phyloP scores from a whole-genome alignment of 352 stramenopile species.

The Pythium rishiriense region DNA sequence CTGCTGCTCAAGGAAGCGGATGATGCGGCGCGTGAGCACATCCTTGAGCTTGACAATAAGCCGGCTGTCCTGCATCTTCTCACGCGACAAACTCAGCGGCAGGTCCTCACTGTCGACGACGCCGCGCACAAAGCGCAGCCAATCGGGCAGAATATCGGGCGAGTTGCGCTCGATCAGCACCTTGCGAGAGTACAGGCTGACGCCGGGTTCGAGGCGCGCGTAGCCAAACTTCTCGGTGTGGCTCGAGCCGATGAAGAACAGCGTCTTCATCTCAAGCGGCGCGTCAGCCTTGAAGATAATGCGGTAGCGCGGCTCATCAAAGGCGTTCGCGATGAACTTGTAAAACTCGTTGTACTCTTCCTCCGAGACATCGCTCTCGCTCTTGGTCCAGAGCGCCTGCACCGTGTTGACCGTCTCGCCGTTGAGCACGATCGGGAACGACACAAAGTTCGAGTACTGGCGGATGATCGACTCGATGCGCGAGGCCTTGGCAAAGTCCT shows the following conservation, averaged over 20 bases:
- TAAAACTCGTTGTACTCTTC: conserved; percentile 98
- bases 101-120: conserved; percentile 98
- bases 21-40: conserved; percentile 93
- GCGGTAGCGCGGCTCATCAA: conserved; percentile 92
- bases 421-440: conserved; percentile 98
- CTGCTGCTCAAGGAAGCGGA: conserved; percentile 87
- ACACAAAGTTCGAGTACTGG: conserved; percentile 99
- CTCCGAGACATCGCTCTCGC: conserved; percentile 94
- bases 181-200: conserved; percentile 98
- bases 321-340: conserved; percentile 96
- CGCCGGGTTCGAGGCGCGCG: conserved; percentile 94
- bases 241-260: conserved; percentile 97
- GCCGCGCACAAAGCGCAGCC: conserved; percentile 92
- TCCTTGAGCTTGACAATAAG: conserved; percentile 97
- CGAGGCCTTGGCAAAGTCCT: conserved; percentile 92
- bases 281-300: conserved; percentile 98
- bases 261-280: conserved; percentile 97
- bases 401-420: conserved; percentile 98
- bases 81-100: conserved; percentile 97
- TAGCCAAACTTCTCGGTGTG: conserved; percentile 98
- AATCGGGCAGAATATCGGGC: conserved; percentile 97
- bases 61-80: conserved; percentile 98
- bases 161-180: conserved; percentile 99
- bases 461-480: conserved; percentile 97
- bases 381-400: conserved; percentile 97